Evolutionary conservation across 1,284 basidiomycete species (phyloP).

Genomic region (Phenoliferia sp.): DNA sequence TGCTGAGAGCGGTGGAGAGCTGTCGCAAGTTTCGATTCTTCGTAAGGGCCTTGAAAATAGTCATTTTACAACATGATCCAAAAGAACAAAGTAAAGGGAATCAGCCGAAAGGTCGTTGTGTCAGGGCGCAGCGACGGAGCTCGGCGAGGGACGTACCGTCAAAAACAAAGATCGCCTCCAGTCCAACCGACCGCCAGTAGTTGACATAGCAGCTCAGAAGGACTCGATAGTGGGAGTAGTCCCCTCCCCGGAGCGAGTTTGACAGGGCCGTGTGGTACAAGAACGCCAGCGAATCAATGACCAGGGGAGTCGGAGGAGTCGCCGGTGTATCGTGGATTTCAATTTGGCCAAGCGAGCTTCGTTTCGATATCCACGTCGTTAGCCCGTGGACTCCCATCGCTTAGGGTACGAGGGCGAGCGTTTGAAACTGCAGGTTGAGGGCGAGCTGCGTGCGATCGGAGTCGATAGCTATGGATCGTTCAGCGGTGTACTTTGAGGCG

Average conservation of each 20-base stretch:
- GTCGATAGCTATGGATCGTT: no score
- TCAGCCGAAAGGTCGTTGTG: background rate
- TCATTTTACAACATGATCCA: background rate
- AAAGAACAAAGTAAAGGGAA: background rate
- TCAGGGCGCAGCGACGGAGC: background rate
- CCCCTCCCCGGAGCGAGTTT: slow-evolving; percentile 21
- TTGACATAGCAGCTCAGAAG: slow-evolving; percentile 10
- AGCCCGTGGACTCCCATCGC: slow-evolving; percentile 30
- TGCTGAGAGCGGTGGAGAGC: slow-evolving; percentile 18
- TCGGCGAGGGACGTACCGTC: slow-evolving; percentile 20
- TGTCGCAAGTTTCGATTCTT: slow-evolving; percentile 19
- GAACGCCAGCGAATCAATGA: slow-evolving; percentile 27
- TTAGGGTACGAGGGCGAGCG: no score
- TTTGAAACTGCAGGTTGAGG: no score
- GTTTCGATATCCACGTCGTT: slow-evolving; percentile 20
- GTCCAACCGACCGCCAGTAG: slow-evolving; percentile 14
- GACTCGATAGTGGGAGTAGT: slow-evolving; percentile 8
- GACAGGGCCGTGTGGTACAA: slow-evolving; percentile 16
- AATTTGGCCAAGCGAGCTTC: slow-evolving; percentile 8
- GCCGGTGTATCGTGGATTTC: background rate
- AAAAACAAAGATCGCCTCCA: slow-evolving; percentile 29
- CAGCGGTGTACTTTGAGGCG: no score
- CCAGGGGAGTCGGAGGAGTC: slow-evolving; percentile 7
- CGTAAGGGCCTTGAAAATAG: slow-evolving; percentile 15
- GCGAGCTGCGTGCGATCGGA: no score